Evolutionary conservation across 2,329 filamentous ascomycete species (phyloP), one percentile per base, ranked within the genome.

Genomic region (Trichoderma oligosporum): DNA sequence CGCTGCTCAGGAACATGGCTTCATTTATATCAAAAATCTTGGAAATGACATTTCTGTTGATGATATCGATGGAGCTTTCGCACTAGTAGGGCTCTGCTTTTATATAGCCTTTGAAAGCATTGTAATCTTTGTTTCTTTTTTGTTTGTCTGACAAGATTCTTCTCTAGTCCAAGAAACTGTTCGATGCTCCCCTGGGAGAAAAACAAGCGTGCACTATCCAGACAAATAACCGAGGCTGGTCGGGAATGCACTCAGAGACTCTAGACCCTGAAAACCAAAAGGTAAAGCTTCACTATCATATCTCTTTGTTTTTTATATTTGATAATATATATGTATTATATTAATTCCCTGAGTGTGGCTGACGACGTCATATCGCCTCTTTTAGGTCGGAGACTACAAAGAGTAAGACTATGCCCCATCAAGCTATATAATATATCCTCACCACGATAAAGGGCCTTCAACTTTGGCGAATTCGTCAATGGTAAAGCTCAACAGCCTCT

Each of bases 141-240:
- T n/a, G 2, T 7, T 24, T 0, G 8, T 24, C 39, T 35, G 8
- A 36, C 33, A 2, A n/a, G 9, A 12, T 1, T 12, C 38, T 8
- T 12, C 2, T 31, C 12, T 51, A 68, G 88, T 89, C 87, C 22
- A 82, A 78, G 64, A 79, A 81, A 48, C 88, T 95, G 66, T 96
- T 97, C 73, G 68, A 68, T 25, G 82, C 86, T 11, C 84, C 91
- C 0, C 56, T 78, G 0, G 82, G 86, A 60, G 87, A 91, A 62
- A 97, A 96, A 71, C 75, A 84, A 60, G 75, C 77, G 66, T 96
- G 86, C 67, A 82, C 82, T 9, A 96, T 97, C 61, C 80, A 84
- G 65, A 84, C 84, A 25, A 80, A 94, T 76, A 97, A 97, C 68
- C 83, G 85, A 39, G 94, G 93, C 59, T 99, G 92, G 91, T 83